Base-by-base conservation (phyloP, 208 protist species). In the Strigomonas galati region DNA sequence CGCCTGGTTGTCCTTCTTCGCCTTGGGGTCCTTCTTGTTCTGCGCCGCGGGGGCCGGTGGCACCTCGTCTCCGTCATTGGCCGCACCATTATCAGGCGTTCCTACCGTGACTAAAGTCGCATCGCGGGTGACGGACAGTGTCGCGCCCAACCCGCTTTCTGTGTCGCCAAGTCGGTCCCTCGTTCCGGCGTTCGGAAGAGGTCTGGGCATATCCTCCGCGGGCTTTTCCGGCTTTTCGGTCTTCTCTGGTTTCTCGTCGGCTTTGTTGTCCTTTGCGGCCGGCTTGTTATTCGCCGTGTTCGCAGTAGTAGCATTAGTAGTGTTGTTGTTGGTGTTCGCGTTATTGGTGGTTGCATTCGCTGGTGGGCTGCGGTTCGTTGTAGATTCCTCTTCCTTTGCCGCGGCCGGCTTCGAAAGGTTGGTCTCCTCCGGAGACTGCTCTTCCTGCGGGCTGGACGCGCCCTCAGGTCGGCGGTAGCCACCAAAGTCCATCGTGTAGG, bases 401-500 rank as follows among this genome's bases (percentile, higher is more conserved):
- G 14, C 31, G 9, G 14, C 46, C 9, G 56, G 21, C 14, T 62
- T 35, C 15, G 28, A 2, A 37, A 46, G 10, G 19, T 46, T 35
- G 5, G 6, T 31, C 19, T 37, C 31, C 7, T 26, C 31, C 15
- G 31, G 23, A 10, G 26, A 48, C 24, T 46, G 30, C 30, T 19
- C 43, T 24, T 2, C 53, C 23, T 37, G 31, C 3, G 46, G 53
- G 3, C 21, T 2, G 21, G 24, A 28, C 0, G 71, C 35, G 12
- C 56, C 19, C 15, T 78, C 65, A 0, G 84, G 81, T 2, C 54
- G 67, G 14, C 70, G 62, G 65, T 86, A 92, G 17, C 80, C 79
- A 26, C 89, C 85, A 76, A 91, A 95, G 62, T 92, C 86, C 67
- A 95, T 81, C 31, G 80, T 92, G 72, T 90, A 92, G 32, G 84